Evolutionary conservation across 306 rosid species (phyloP).

Genomic region (Lupinus albus): DNA sequence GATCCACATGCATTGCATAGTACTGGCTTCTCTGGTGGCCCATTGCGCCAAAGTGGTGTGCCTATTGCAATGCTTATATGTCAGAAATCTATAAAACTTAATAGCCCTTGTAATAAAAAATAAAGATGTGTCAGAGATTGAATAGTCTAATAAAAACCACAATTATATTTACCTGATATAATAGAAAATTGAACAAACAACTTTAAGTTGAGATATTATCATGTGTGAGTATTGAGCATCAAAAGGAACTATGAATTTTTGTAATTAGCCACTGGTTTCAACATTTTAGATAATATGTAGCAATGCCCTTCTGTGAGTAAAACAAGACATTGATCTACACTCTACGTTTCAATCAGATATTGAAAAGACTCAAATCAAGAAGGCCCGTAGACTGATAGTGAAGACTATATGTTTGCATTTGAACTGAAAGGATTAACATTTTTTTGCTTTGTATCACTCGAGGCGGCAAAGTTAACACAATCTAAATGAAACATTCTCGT

Average conservation of each 20-base stretch:
- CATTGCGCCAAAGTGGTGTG: conserved; percentile 99
- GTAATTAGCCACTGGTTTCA: conserved; percentile 20
- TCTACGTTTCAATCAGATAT: conserved; percentile 27
- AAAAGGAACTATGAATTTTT: conserved; percentile 31
- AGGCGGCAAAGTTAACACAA: conserved; percentile 24
- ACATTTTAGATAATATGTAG: conserved; percentile 16
- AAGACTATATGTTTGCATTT: conserved; percentile 40
- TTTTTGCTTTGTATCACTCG: conserved; percentile 25
- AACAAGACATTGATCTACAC: conserved; percentile 12
- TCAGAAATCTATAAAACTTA: conserved; percentile 43
- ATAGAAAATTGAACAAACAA: conserved; percentile 27
- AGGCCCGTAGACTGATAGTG: background rate
- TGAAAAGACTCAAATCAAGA: conserved; percentile 27
- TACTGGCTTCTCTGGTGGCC: conserved; percentile 97
- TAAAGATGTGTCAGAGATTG: conserved; percentile 14
- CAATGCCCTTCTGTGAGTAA: conserved; percentile 31
- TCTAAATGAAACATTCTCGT: conserved; percentile 8
- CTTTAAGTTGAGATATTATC: conserved; percentile 36
- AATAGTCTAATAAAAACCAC: conserved; percentile 32
- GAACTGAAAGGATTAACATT: conserved; percentile 33
- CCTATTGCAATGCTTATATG: conserved; percentile 60
- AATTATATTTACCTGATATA: conserved; percentile 11
- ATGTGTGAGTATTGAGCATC: conserved; percentile 16
- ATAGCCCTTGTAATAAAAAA: conserved; percentile 31
- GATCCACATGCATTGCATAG: conserved; percentile 99